Conservation (phyloP, 305 asterid genomes). For the Plantago coronopus region DNA sequence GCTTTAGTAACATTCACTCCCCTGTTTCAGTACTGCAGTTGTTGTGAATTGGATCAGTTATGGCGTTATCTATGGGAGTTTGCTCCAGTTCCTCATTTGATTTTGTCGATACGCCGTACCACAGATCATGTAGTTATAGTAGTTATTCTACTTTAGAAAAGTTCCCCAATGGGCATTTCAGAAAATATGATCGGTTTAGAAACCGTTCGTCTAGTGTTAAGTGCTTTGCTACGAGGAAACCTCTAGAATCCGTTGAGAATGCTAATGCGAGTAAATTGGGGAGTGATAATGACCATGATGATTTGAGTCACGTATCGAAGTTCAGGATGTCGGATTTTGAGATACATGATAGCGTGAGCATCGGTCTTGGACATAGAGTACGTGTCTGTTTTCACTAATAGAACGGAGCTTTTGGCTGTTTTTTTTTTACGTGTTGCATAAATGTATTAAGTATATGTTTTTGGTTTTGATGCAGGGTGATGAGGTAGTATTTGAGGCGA, state of each 20-base stretch:
- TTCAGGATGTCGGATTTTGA: slow-evolving; percentile 79
- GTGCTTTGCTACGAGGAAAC: slow-evolving; percentile 45
- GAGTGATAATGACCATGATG: slow-evolving; percentile 50
- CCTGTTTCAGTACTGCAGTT: slow-evolving; percentile 27
- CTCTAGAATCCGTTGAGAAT: slow-evolving; percentile 41
- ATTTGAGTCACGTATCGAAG: slow-evolving; percentile 75
- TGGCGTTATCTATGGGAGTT: slow-evolving; percentile 56
- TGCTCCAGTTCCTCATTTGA: slow-evolving; percentile 49
- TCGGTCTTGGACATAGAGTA: slow-evolving; percentile 83
- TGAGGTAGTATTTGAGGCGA: slow-evolving; percentile 81
- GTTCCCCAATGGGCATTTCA: slow-evolving; percentile 24
- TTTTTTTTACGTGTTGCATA: no score
- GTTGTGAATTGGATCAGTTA: slow-evolving; percentile 26
- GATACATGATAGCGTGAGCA: slow-evolving; percentile 67
- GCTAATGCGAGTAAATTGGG: slow-evolving; percentile 31
- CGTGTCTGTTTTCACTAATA: neutral
- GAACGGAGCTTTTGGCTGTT: no score
- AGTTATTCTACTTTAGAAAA: slow-evolving; percentile 30
- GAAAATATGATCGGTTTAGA: slow-evolving; percentile 14
- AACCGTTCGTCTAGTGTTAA: slow-evolving; percentile 24
- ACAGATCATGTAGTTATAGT: slow-evolving; percentile 20
- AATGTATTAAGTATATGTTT: slow-evolving; percentile 8
- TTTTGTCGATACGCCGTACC: slow-evolving; percentile 38
- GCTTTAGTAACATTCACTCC: neutral
- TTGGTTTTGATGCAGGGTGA: slow-evolving; percentile 51